phyloP scores from a whole-genome alignment of 2,329 filamentous ascomycete genomes.

The Aspergillus tubingensis region DNA sequence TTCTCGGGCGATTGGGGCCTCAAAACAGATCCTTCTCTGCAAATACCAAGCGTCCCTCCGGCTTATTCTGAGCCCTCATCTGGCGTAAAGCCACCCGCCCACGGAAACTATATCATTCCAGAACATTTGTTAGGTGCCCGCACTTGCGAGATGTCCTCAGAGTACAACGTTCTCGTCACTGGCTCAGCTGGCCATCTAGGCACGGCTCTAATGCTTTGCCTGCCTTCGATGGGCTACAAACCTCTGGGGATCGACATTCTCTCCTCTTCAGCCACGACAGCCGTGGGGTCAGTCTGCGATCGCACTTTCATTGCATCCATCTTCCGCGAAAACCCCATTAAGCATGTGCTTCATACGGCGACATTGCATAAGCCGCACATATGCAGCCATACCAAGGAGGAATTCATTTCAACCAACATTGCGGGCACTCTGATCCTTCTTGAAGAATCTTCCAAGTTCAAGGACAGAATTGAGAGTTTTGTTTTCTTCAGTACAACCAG shows the following conservation, averaged over 20 bases:
- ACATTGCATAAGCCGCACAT: constrained; percentile 15
- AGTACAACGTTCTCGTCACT: constrained; percentile 16
- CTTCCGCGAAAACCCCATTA: constrained; percentile 6
- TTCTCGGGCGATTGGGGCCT: not conserved
- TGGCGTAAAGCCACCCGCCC: not conserved
- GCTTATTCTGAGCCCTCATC: not conserved
- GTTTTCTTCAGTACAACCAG: constrained; percentile 17
- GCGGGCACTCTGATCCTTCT: constrained; percentile 3
- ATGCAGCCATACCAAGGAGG: constrained; percentile 7
- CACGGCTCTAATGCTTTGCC: constrained; percentile 16
- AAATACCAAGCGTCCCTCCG: not conserved
- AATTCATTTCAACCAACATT: constrained; percentile 14
- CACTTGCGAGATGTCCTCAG: not conserved
- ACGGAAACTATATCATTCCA: not conserved
- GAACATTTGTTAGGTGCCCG: not conserved
- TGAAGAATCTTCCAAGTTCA: not conserved
- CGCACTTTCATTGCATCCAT: constrained; percentile 7
- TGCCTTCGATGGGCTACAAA: constrained; percentile 15
- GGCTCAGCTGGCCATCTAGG: constrained; percentile 18
- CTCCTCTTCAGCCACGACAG: not conserved
- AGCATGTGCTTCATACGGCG: constrained; percentile 12
- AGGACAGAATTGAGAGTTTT: not conserved
- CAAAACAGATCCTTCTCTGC: not conserved
- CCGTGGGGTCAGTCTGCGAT: not conserved
- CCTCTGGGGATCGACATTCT: constrained; percentile 11